Evolutionary conservation across 805 yeast species (phyloP), one percentile per base, ranked within the genome.

Genomic region (Cyberlindnera saturnus): DNA sequence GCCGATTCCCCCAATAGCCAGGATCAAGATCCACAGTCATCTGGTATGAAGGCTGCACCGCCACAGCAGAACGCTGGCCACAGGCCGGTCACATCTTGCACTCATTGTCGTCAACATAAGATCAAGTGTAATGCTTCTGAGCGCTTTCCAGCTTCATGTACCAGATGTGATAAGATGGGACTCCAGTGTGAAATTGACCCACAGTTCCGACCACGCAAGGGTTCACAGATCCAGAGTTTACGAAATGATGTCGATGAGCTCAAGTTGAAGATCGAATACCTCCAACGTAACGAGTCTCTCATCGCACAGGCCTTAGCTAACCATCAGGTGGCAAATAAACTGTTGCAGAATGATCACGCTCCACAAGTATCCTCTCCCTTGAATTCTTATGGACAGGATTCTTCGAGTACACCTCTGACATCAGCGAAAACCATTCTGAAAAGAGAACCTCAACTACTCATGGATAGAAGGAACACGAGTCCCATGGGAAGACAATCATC

Each of bases 81-180:
- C 56, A 67, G 96, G 43, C 96, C 96, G 0, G 95, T 89, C 2
- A 87, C 96, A 0, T 84, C 96, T 3, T 90, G 97, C 60, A 86
- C 96, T 0, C 93, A 88, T 60, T 90, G 97, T 59, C 77, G 97
- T 40, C 96, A 90, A 60, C 96, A 89, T 62, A 90, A 90, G 63
- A 88, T 90, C 61, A 85, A 84, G 59, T 90, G 97, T 64, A 87
- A 90, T 59, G 97, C 97, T 1, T 76, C 87, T 3, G 90, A 84
- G 18, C 78, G 82, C 49, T 84, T 75, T 51, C 96, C 96, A 0
- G 68, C 70, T 6, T 85, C 96, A 0, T 90, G 97, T 61, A 75
- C 83, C 15, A 65, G 96, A 47, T 90, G 97, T 65, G 82, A 79
- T 41, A 73, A 84, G 57, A 83, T 86, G 86, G 82, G 79, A 3